A percentile compares a stretch with the other conserved stretches of the same genome.
These are phyloP conservation scores for Brasenia schreberi DNA, from an alignment of 164 flowering plant species.

Conservation along the genomic window DNA sequence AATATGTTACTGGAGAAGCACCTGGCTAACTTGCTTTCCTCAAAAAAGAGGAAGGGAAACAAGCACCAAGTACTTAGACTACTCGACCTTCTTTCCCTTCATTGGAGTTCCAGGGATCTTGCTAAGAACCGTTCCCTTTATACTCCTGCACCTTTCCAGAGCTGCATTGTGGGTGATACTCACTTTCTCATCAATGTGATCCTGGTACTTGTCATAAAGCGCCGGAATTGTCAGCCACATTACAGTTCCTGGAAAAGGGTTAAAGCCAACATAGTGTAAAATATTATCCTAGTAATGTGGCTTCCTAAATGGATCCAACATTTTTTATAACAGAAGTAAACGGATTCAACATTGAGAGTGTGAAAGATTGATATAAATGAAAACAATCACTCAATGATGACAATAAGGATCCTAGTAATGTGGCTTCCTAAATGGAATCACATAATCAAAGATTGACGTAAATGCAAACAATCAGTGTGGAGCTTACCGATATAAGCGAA, in stretches of 20 bases:
- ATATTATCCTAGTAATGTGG: too few relatives aligned
- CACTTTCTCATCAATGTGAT: conserved; percentile 53
- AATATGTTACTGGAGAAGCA: too few relatives aligned
- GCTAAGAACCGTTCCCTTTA: conserved; percentile 42
- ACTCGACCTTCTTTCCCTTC: conserved; percentile 48
- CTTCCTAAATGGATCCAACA: too few relatives aligned
- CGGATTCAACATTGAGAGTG: background rate
- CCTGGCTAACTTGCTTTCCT: background rate
- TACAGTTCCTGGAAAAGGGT: conserved; percentile 38
- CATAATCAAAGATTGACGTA: too few relatives aligned
- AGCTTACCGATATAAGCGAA: conserved; percentile 63
- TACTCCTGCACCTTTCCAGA: conserved; percentile 31
- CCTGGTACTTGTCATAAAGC: conserved; percentile 63
- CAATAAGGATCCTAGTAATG: too few relatives aligned
- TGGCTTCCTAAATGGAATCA: too few relatives aligned
- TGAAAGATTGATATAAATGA: background rate
- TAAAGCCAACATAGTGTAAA: background rate
- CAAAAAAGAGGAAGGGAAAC: background rate
- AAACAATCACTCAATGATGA: too few relatives aligned
- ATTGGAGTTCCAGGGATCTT: conserved; percentile 22
- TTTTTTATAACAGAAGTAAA: too few relatives aligned
- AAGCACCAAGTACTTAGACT: conserved; percentile 4
- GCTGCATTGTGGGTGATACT: conserved; percentile 15
- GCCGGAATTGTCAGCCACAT: conserved; percentile 56
- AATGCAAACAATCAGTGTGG: background rate